A percentile compares a stretch with the other conserved stretches of the same genome.
These are phyloP conservation scores for Rutidosis leptorrhynchoides DNA, from an alignment of 129 eudicot genomes.

Conservation along the genomic window DNA sequence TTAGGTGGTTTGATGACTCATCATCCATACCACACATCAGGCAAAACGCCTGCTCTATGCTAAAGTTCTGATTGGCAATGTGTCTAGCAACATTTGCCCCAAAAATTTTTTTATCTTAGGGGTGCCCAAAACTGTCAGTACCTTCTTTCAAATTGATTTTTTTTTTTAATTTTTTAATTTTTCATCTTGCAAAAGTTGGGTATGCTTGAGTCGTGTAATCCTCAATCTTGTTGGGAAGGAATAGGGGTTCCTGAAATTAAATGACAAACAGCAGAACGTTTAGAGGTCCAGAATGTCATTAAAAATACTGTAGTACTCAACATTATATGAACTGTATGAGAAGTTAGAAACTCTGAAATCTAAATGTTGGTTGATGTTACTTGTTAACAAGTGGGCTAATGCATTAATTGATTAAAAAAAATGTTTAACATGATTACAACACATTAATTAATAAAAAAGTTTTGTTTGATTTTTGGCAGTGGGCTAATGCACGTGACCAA, in stretches of 20 bases:
- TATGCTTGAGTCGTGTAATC: neutral
- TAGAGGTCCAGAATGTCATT: neutral
- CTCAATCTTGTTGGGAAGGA: neutral
- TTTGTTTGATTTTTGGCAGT: conserved; percentile 41
- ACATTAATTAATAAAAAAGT: neutral
- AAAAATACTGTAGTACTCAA: neutral
- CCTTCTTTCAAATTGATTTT: neutral
- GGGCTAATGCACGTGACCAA: conserved; percentile 71
- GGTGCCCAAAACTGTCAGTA: too few relatives aligned
- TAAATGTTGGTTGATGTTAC: neutral
- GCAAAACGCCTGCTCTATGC: too few relatives aligned
- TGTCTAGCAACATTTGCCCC: too few relatives aligned
- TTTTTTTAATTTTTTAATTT: too few relatives aligned
- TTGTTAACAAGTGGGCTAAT: too few relatives aligned
- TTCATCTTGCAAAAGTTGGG: neutral
- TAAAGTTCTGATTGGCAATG: too few relatives aligned
- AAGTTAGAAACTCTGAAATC: neutral
- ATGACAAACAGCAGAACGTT: neutral
- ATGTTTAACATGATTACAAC: neutral
- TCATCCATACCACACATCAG: too few relatives aligned
- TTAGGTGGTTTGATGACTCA: too few relatives aligned
- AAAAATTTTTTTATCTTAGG: too few relatives aligned
- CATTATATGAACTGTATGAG: neutral
- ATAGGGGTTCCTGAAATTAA: neutral
- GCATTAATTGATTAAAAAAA: too few relatives aligned